Conservation (phyloP, 2,329 filamentous ascomycete genomes). For the Aspergillus glaucus region DNA sequence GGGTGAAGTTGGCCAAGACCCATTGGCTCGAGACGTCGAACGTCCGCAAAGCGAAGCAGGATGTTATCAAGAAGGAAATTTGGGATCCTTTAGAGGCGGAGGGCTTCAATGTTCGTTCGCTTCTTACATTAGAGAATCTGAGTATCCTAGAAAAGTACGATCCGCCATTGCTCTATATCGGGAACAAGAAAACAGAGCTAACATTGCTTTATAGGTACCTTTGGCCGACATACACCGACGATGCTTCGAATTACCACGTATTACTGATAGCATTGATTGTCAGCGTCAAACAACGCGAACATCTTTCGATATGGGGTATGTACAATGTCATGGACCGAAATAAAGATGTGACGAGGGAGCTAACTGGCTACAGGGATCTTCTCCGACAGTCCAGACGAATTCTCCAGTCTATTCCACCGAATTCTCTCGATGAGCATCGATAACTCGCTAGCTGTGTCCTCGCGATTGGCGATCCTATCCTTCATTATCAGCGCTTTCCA, state of each 20-base stretch:
- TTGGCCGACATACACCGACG: conserved; percentile 86
- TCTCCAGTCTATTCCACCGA: conserved; percentile 83
- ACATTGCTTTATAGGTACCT: conserved; percentile 60
- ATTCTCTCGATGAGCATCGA: conserved; percentile 82
- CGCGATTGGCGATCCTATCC: conserved; percentile 76
- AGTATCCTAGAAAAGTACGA: conserved; percentile 75
- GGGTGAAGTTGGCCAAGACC: conserved; percentile 67
- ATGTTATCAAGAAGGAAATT: conserved; percentile 77
- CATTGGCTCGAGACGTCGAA: conserved; percentile 73
- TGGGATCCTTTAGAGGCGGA: conserved; percentile 85
- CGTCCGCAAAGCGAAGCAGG: conserved; percentile 68
- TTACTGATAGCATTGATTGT: conserved; percentile 77
- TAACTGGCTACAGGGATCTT: conserved; percentile 59
- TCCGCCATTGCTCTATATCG: not conserved
- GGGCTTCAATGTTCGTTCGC: conserved; percentile 67
- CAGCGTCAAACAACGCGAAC: conserved; percentile 82
- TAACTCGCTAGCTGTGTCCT: conserved; percentile 55
- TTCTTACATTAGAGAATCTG: conserved; percentile 80
- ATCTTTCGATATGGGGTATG: conserved; percentile 78
- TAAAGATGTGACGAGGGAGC: conserved; percentile 6
- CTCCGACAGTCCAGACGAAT: conserved; percentile 67
- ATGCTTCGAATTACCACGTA: conserved; percentile 87
- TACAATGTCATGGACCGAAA: conserved; percentile 4
- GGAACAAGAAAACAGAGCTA: conserved; percentile 12
- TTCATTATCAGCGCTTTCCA: conserved; percentile 92